phyloP scores from a whole-genome alignment of 2,329 filamentous ascomycete species.

The Phaeosphaeriaceae sp. region DNA sequence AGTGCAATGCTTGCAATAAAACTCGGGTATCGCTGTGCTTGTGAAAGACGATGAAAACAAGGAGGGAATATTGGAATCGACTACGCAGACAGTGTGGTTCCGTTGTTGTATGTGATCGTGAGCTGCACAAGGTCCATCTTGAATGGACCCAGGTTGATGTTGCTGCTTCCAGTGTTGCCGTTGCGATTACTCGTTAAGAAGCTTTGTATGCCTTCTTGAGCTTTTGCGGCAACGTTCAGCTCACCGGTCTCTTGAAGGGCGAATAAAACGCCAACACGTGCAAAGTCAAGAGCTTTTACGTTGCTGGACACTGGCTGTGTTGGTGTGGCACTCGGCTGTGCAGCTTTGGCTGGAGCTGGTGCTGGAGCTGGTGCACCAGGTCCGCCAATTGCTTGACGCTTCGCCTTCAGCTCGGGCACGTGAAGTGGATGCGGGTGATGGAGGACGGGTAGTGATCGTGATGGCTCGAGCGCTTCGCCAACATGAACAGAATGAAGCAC shows the following conservation, averaged over 20 bases:
- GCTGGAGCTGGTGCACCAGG: slow-evolving; percentile 35
- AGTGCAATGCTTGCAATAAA: slow-evolving; percentile 2
- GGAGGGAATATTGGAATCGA: neutral
- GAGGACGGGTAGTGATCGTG: slow-evolving; percentile 31
- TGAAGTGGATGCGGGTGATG: slow-evolving; percentile 29
- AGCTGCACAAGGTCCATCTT: slow-evolving; percentile 40
- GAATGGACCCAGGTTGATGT: slow-evolving; percentile 39
- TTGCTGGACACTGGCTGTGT: slow-evolving; percentile 45
- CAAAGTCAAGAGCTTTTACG: slow-evolving; percentile 52
- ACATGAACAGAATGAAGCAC: slow-evolving; percentile 28
- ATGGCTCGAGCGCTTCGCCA: slow-evolving; percentile 24
- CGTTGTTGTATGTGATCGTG: slow-evolving; percentile 42
- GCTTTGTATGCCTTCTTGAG: slow-evolving; percentile 52
- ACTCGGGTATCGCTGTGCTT: slow-evolving; percentile 25
- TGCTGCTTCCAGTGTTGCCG: slow-evolving; percentile 29
- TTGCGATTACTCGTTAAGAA: slow-evolving; percentile 42
- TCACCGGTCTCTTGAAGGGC: slow-evolving; percentile 52
- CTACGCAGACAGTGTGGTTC: slow-evolving; percentile 32
- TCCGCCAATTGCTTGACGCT: slow-evolving; percentile 40
- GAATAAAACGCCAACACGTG: slow-evolving; percentile 54
- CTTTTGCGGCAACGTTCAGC: slow-evolving; percentile 50
- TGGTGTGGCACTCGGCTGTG: slow-evolving; percentile 18
- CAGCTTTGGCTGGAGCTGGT: slow-evolving; percentile 24
- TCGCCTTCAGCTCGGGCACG: slow-evolving; percentile 12
- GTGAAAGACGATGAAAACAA: neutral